Percentiles rank a stretch among this genome's conserved stretches.
These are phyloP conservation scores for Cenococcum geophilum DNA, from an alignment of 495 filamentous ascomycete genomes.

Conservation along the genomic window DNA sequence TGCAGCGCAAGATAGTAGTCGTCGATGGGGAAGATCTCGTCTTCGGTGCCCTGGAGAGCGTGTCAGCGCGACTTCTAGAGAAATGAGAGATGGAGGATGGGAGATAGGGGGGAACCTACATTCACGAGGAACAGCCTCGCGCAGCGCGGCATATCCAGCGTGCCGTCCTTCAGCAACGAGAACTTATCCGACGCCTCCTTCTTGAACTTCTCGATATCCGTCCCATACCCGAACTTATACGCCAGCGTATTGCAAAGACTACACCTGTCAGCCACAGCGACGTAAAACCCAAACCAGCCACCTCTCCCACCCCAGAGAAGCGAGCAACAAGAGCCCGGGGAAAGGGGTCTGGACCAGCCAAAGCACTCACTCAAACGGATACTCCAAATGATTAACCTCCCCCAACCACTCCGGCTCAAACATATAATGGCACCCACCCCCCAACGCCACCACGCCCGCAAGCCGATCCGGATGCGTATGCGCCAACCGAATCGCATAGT, in stretches of 20 bases:
- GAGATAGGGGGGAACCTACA: slow-evolving; percentile 38
- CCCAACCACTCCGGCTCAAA: slow-evolving; percentile 60
- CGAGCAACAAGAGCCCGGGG: too few species aligned
- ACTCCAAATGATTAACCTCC: slow-evolving; percentile 65
- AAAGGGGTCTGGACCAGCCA: too few species aligned
- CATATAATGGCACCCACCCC: slow-evolving; percentile 66
- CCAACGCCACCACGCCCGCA: slow-evolving; percentile 60
- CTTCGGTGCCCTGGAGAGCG: slow-evolving; percentile 52
- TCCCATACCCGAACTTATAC: slow-evolving; percentile 62
- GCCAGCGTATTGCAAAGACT: slow-evolving; percentile 60
- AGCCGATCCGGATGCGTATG: slow-evolving; percentile 60
- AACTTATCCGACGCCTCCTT: slow-evolving; percentile 60
- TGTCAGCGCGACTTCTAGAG: slow-evolving; percentile 18
- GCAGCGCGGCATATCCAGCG: slow-evolving; percentile 53
- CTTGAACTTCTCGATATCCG: slow-evolving; percentile 53
- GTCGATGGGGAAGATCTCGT: slow-evolving; percentile 72
- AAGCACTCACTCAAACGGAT: slow-evolving; percentile 62
- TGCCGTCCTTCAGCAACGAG: slow-evolving; percentile 64
- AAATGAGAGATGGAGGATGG: background rate
- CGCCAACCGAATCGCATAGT: slow-evolving; percentile 68
- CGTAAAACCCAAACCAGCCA: background rate
- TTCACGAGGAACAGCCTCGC: slow-evolving; percentile 63
- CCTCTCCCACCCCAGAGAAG: background rate
- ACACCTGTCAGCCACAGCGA: slow-evolving; percentile 1
- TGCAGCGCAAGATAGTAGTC: slow-evolving; percentile 64